phyloP scores from a whole-genome alignment of 768 basidiomycete genomes.

The Leccinum barrowsii region DNA sequence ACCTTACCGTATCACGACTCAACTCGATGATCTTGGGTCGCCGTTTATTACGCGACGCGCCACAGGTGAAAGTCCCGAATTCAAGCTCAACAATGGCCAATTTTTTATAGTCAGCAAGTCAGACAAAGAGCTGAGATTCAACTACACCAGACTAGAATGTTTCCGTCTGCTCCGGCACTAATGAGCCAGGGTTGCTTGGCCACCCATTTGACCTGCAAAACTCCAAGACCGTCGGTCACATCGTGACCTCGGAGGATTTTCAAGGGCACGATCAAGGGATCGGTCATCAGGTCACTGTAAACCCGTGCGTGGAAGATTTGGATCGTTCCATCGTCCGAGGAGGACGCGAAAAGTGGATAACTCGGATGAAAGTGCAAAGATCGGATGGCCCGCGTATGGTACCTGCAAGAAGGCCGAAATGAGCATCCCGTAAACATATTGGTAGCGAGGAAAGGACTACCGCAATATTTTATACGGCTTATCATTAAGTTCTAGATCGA shows the following conservation, averaged over 20 bases:
- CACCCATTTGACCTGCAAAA: conserved; percentile 88
- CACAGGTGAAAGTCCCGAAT: conserved; percentile 10
- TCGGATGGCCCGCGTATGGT: conserved; percentile 91
- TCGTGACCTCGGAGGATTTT: conserved; percentile 94
- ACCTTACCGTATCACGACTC: conserved; percentile 3
- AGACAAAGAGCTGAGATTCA: conserved; percentile 37
- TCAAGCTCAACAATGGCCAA: conserved; percentile 22
- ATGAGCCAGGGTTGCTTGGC: conserved; percentile 89
- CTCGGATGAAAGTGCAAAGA: conserved; percentile 90
- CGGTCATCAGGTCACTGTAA: conserved; percentile 93
- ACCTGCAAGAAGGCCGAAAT: conserved; percentile 44
- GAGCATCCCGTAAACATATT: conserved; percentile 5
- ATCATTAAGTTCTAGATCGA: conserved; percentile 93
- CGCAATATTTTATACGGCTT: conserved; percentile 96
- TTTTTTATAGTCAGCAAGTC: conserved; percentile 24
- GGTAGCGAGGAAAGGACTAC: conserved; percentile 36
- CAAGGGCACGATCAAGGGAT: conserved; percentile 95
- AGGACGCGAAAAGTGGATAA: conserved; percentile 94
- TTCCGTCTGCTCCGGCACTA: conserved; percentile 90
- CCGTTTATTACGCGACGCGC: conserved; percentile 20
- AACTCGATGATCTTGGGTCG: conserved; percentile 6
- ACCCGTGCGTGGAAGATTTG: conserved; percentile 96
- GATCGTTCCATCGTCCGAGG: conserved; percentile 95
- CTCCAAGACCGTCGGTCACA: conserved; percentile 82
- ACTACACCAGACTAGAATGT: conserved; percentile 84